These are phyloP conservation scores for Solanum phureja DNA, from an alignment of 257 asterid genomes.

Conservation along the genomic window DNA sequence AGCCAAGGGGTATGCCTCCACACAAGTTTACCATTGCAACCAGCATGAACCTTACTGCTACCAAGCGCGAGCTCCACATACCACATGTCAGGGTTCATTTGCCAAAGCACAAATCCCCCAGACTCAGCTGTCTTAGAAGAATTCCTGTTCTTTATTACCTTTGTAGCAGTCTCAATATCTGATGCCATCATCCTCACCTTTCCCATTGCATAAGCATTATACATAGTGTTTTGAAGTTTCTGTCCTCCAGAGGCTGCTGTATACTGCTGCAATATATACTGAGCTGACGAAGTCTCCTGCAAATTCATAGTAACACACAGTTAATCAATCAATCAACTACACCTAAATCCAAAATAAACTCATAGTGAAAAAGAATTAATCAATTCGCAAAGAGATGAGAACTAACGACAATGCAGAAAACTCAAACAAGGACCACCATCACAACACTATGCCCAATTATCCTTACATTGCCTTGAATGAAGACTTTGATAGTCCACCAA, in stretches of 20 bases:
- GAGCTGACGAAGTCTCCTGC: slow-evolving; percentile 80
- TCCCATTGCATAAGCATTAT: slow-evolving; percentile 80
- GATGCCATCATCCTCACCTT: slow-evolving; percentile 67
- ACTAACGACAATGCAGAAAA: neutral
- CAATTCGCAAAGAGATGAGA: neutral
- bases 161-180: slow-evolving; percentile 69
- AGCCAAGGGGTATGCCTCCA: slow-evolving; percentile 94
- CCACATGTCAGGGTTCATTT: slow-evolving; percentile 85
- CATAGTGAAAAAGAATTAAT: neutral
- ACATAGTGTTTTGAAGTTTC: slow-evolving; percentile 51
- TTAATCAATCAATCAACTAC: neutral
- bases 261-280: slow-evolving; percentile 76
- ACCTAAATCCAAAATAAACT: neutral
- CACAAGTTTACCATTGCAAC: slow-evolving; percentile 73
- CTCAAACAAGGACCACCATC: slow-evolving; percentile 12
- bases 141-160: slow-evolving; percentile 52
- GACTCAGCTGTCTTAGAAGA: slow-evolving; percentile 44
- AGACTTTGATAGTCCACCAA: slow-evolving; percentile 5
- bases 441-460: slow-evolving; percentile 5
- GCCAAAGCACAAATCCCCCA: slow-evolving; percentile 78
- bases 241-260: slow-evolving; percentile 76
- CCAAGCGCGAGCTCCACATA: slow-evolving; percentile 77
- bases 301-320: neutral
- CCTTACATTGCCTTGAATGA: slow-evolving; percentile 5
- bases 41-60: slow-evolving; percentile 72